A percentile compares a stretch with the other conserved stretches of the same genome.
Conservation (phyloP, 1,284 basidiomycete genomes). For the Tylopilus sp. region DNA sequence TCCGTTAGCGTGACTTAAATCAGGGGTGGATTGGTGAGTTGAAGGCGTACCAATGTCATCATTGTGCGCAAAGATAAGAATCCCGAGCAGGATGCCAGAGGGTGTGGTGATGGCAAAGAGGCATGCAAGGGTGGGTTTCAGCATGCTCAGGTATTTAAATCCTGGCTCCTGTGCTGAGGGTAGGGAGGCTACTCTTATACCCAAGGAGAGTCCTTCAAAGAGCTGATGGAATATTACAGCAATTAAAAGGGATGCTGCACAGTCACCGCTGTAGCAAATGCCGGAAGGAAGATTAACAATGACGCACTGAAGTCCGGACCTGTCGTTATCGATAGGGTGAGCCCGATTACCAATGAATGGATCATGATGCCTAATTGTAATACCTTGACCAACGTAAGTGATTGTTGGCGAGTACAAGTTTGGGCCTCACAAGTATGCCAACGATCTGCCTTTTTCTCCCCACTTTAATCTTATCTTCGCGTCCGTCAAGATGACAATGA, state of each 20-base stretch:
- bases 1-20: not conserved
- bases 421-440: conserved; percentile 54
- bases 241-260: conserved; percentile 62
- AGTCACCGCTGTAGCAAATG: conserved; percentile 1
- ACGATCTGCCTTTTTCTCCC: conserved; percentile 60
- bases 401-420: not conserved
- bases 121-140: conserved; percentile 55
- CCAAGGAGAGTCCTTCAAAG: conserved; percentile 77
- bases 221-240: conserved; percentile 79
- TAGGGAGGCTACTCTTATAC: conserved; percentile 70
- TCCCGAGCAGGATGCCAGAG: conserved; percentile 59
- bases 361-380: conserved; percentile 79
- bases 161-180: conserved; percentile 39
- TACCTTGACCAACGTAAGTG: conserved; percentile 44
- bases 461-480: conserved; percentile 33
- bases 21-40: not conserved
- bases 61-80: conserved; percentile 44
- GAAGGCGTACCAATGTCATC: conserved; percentile 31
- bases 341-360: conserved; percentile 76
- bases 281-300: not conserved
- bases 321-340: conserved; percentile 66
- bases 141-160: conserved; percentile 26
- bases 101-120: conserved; percentile 75
- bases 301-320: conserved; percentile 68
- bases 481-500: not conserved